Evolutionary conservation across 139 green algal genomes (phyloP).

Genomic region (Micractinium sp.): DNA sequence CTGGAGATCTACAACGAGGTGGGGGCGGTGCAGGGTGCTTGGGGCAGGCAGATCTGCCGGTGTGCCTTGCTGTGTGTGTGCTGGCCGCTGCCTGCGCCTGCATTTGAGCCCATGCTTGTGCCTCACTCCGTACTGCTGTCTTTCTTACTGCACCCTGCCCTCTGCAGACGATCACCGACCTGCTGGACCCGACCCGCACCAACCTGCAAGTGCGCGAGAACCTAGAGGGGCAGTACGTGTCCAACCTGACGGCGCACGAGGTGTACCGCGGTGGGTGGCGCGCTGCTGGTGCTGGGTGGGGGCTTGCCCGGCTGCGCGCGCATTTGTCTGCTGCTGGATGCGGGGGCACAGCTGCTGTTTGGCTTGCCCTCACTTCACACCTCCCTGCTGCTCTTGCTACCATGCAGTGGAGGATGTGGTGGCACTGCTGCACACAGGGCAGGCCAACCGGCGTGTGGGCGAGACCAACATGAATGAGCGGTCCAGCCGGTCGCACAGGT

Average conservation of each 20-base stretch:
- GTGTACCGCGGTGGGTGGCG: slow-evolving; percentile 14
- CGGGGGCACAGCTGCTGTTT: neutral
- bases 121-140: neutral
- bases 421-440: slow-evolving; percentile 70
- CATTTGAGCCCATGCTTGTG: neutral
- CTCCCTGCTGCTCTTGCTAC: neutral
- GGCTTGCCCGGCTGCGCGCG: neutral
- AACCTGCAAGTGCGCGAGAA: slow-evolving; percentile 81
- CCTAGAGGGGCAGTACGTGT: slow-evolving; percentile 83
- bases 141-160: neutral
- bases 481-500: slow-evolving; percentile 85
- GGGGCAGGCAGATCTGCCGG: neutral
- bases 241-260: slow-evolving; percentile 72
- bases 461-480: slow-evolving; percentile 90
- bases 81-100: neutral
- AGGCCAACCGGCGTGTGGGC: slow-evolving; percentile 74
- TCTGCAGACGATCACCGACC: slow-evolving; percentile 76
- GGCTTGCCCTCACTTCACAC: neutral
- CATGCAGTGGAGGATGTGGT: slow-evolving; percentile 81
- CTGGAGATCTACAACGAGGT: slow-evolving; percentile 97
- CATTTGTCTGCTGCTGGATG: neutral
- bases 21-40: neutral
- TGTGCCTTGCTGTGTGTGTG: neutral
- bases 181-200: slow-evolving; percentile 65
- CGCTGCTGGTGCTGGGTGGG: slow-evolving; percentile 65